These are phyloP conservation scores for Boletus reticulatus DNA, from an alignment of 768 basidiomycete genomes.

Conservation along the genomic window DNA sequence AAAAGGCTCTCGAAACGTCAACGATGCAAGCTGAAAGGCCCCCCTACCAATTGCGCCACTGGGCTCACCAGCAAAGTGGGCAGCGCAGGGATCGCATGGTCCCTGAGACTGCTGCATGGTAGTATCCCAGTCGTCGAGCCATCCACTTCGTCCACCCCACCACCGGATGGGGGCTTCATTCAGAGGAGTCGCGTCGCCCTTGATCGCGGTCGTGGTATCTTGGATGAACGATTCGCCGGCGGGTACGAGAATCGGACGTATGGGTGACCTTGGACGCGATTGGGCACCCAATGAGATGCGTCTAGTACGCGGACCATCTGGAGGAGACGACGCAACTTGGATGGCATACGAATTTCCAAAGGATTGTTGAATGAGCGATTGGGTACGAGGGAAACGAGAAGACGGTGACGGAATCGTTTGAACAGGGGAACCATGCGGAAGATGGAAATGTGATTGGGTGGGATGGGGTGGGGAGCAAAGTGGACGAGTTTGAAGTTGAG, in stretches of 20 bases:
- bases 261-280: background rate
- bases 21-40: background rate
- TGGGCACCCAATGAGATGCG: slow-evolving; percentile 11
- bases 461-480: slow-evolving; percentile 3
- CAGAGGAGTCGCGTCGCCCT: slow-evolving; percentile 12
- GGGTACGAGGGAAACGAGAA: slow-evolving; percentile 11
- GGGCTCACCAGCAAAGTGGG: background rate
- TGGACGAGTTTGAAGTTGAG: slow-evolving; percentile 3
- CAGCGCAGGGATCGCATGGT: background rate
- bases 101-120: background rate
- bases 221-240: background rate
- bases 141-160: slow-evolving; percentile 18
- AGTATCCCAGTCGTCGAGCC: slow-evolving; percentile 20
- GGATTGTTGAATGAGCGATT: slow-evolving; percentile 18
- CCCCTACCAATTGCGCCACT: background rate
- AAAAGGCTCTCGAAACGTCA: slow-evolving; percentile 5
- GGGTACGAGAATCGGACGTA: background rate
- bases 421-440: slow-evolving; percentile 1
- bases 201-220: background rate
- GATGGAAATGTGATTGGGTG: slow-evolving; percentile 4
- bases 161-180: slow-evolving; percentile 19
- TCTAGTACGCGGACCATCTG: background rate
- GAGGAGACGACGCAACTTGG: background rate
- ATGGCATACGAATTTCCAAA: background rate
- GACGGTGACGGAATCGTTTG: slow-evolving; percentile 1